Conservation (phyloP, 164 flowering plant genomes). For the Vitis rotundifolia region DNA sequence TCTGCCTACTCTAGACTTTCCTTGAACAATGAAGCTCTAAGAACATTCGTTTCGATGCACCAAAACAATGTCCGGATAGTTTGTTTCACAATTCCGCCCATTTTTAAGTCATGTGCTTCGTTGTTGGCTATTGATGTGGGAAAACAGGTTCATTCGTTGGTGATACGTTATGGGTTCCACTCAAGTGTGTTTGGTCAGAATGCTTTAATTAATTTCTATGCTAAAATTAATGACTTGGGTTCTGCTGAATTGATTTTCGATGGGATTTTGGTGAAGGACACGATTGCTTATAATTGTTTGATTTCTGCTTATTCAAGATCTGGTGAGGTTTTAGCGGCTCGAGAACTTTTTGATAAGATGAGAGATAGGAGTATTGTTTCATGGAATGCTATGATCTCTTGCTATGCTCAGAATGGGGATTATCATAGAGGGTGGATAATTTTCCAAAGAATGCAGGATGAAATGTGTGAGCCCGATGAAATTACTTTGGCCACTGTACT, state of each 20-base stretch:
- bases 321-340: conserved; percentile 36
- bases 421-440: conserved; percentile 32
- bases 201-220: conserved; percentile 45
- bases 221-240: conserved; percentile 33
- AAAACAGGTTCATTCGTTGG: conserved; percentile 42
- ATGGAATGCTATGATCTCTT: conserved; percentile 54
- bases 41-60: conserved; percentile 31
- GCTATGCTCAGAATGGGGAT: conserved; percentile 45
- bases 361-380: no score
- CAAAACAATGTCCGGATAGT: conserved; percentile 5
- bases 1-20: conserved; percentile 25
- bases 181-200: conserved; percentile 36
- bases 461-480: conserved; percentile 27
- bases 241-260: conserved; percentile 39
- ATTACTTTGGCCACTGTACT: conserved; percentile 42
- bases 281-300: conserved; percentile 44
- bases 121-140: conserved; percentile 28
- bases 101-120: conserved; percentile 35
- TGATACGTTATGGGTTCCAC: conserved; percentile 29
- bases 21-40: conserved; percentile 29
- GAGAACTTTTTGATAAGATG: conserved; percentile 42
- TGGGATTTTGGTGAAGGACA: conserved; percentile 42
- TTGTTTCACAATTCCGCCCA: conserved; percentile 34
- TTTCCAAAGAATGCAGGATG: conserved; percentile 35
- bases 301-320: conserved; percentile 44